Evolutionary conservation across 2,329 filamentous ascomycete genomes (phyloP).

Genomic region (Colletotrichum aenigma): DNA sequence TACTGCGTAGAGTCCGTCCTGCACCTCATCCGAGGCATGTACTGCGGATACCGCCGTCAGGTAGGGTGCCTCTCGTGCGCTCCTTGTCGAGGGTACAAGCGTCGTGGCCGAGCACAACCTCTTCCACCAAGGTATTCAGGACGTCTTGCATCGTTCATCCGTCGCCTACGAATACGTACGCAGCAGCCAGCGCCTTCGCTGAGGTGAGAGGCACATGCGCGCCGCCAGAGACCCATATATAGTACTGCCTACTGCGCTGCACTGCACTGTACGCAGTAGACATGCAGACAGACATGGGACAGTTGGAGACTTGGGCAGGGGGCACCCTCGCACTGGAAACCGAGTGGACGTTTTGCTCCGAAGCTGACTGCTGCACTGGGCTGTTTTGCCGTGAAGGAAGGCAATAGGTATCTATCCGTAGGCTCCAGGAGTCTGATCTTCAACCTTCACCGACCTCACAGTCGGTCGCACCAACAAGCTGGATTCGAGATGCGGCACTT

Average conservation of each 20-base stretch:
- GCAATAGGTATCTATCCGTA: not conserved
- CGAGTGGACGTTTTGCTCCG: not conserved
- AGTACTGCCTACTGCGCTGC: not conserved
- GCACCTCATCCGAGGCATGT: not conserved
- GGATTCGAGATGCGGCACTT: not conserved
- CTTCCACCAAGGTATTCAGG: not conserved
- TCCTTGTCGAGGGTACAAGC: not conserved
- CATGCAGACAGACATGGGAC: not conserved
- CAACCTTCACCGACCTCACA: not conserved
- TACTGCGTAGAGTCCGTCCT: not conserved
- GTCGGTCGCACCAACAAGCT: not conserved
- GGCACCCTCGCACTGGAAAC: not conserved
- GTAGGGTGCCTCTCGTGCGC: not conserved
- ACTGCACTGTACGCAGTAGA: not conserved
- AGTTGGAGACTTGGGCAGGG: not conserved
- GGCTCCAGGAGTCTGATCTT: not conserved
- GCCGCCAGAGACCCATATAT: not conserved
- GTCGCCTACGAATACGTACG: not conserved
- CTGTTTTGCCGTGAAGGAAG: not conserved
- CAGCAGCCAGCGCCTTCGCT: not conserved
- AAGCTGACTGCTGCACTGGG: not conserved
- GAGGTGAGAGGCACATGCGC: not conserved
- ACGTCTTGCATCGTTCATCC: not conserved
- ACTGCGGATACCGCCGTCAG: no score
- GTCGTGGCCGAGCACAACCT: not conserved